Conservation (phyloP, 441 rosid genomes). For the Pelargonium citronellum region DNA sequence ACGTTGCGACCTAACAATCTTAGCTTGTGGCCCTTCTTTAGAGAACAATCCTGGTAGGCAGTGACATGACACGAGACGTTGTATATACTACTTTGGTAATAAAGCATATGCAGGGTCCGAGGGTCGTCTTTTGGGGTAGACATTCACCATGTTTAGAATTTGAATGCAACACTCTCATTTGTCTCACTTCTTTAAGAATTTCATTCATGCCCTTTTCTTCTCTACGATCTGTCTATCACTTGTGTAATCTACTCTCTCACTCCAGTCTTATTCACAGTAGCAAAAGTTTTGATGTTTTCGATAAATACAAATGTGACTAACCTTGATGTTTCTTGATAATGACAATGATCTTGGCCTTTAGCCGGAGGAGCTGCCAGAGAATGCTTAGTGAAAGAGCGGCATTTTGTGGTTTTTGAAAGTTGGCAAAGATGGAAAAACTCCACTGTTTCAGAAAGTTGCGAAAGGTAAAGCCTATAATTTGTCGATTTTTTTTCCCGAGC, state of each 20-base stretch:
- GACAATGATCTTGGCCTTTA: not conserved
- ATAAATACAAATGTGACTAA: not conserved
- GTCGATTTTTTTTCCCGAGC: too few species aligned
- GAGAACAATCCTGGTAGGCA: not conserved
- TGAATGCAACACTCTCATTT: not conserved
- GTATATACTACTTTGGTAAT: not conserved
- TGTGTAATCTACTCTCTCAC: too few species aligned
- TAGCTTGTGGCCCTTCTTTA: not conserved
- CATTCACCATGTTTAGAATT: not conserved
- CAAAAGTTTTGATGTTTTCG: too few species aligned
- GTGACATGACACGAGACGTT: too few species aligned
- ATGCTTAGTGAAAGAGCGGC: constrained; percentile 26
- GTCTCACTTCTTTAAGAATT: not conserved
- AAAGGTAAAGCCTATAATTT: too few species aligned
- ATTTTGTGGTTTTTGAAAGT: constrained; percentile 23
- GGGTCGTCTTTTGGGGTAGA: not conserved
- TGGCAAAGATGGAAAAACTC: constrained; percentile 3
- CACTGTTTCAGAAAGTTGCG: too few species aligned
- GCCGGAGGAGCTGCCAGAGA: constrained; percentile 18
- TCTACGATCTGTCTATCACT: not conserved
- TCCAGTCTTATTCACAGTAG: too few species aligned
- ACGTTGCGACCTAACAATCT: too few species aligned
- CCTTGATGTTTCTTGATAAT: not conserved
- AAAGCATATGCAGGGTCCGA: not conserved
- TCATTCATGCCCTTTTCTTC: not conserved